Conservation (phyloP, 331 rosid species). For the Spiraea crenata region DNA sequence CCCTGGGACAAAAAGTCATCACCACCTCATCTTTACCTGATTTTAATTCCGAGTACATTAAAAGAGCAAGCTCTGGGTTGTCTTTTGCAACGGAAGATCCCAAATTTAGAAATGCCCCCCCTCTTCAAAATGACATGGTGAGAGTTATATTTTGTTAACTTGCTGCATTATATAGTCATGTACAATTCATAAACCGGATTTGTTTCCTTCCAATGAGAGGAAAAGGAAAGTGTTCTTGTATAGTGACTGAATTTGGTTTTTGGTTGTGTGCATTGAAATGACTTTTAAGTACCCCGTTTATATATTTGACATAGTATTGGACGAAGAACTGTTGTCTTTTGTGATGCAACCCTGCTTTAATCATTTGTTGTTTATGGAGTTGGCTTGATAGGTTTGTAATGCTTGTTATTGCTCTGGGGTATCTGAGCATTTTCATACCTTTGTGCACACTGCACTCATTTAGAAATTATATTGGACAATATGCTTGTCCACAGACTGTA, state of each 20-base stretch:
- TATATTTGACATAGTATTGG: neutral
- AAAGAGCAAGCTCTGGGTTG: slow-evolving; percentile 31
- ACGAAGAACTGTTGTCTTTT: neutral
- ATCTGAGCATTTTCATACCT: neutral
- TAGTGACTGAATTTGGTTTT: neutral
- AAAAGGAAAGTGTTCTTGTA: neutral
- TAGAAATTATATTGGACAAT: neutral
- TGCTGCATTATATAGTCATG: neutral
- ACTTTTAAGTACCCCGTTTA: neutral
- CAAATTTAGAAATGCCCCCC: slow-evolving; percentile 31
- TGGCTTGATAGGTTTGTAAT: neutral
- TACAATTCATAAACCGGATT: neutral
- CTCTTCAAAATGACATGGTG: slow-evolving; percentile 43
- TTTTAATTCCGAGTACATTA: slow-evolving; percentile 30
- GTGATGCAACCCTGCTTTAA: no score
- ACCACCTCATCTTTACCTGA: slow-evolving; percentile 27
- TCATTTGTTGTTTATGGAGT: slow-evolving; percentile 1
- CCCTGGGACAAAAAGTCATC: slow-evolving; percentile 32
- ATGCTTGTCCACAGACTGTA: neutral
- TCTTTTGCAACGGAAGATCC: slow-evolving; percentile 43
- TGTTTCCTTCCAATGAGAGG: neutral
- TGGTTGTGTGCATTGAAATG: neutral
- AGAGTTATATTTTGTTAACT: slow-evolving; percentile 2
- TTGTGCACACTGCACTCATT: neutral
- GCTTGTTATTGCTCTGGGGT: neutral